These are phyloP conservation scores for Isoetes taiwanensis DNA, from an alignment of 75 land plant genomes.

Conservation along the genomic window DNA sequence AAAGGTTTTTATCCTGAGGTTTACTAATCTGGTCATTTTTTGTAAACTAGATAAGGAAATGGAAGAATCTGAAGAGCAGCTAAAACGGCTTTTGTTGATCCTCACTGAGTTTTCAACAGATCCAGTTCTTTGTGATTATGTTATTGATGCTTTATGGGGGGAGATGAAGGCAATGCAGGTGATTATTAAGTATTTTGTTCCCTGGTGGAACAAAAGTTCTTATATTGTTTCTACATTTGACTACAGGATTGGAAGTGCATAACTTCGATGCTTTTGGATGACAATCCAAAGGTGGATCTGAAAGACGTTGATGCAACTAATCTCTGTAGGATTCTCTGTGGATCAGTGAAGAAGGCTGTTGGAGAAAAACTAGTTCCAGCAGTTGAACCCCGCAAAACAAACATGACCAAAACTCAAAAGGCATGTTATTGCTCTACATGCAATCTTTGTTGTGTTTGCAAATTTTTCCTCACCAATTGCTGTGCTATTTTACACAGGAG, in stretches of 20 bases:
- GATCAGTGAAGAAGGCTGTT: constrained; percentile 79
- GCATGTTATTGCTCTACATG: constrained; percentile 17
- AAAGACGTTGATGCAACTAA: constrained; percentile 74
- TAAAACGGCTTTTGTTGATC: constrained; percentile 76
- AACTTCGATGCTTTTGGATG: constrained; percentile 79
- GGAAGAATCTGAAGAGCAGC: constrained; percentile 56
- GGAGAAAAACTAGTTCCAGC: constrained; percentile 92
- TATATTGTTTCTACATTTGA: too few relatives aligned
- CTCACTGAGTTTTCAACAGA: constrained; percentile 75
- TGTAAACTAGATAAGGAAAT: constrained; percentile 30
- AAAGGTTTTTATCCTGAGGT: background rate
- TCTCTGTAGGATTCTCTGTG: constrained; percentile 56
- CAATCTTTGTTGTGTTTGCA: background rate
- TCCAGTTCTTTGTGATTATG: constrained; percentile 72
- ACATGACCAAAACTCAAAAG: constrained; percentile 74
- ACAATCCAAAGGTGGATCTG: constrained; percentile 55
- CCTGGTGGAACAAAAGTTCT: background rate
- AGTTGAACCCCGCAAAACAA: constrained; percentile 48
- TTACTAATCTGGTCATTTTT: background rate
- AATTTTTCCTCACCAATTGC: background rate
- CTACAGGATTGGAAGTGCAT: constrained; percentile 95
- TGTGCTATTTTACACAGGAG: constrained; percentile 35
- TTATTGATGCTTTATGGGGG: constrained; percentile 96
- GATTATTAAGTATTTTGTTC: background rate
- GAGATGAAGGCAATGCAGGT: constrained; percentile 92